Percentiles rank a stretch among this genome's conserved stretches.
These are phyloP conservation scores for Nemania bipapillata DNA, from an alignment of 2,329 filamentous ascomycete genomes.

Conservation along the genomic window DNA sequence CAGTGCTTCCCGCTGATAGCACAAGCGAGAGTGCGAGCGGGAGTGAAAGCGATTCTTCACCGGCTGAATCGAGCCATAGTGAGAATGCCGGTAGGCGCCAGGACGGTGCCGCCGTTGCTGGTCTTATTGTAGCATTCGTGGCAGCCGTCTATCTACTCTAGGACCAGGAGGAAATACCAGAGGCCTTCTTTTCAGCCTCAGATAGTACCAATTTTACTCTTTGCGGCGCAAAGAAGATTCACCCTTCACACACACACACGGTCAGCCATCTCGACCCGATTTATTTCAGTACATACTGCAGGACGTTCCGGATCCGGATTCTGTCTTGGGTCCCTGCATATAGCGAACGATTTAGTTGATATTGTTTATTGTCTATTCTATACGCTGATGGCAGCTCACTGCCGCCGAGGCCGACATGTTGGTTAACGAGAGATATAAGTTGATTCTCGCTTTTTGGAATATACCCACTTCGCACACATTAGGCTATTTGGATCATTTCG, in stretches of 20 bases:
- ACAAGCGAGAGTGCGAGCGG: slow-evolving; percentile 38
- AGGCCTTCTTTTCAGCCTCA: not conserved
- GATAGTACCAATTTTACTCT: slow-evolving; percentile 13
- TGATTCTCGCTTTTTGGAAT: slow-evolving; percentile 31
- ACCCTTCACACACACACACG: slow-evolving; percentile 24
- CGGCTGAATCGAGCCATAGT: slow-evolving; percentile 5
- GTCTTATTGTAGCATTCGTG: slow-evolving; percentile 66
- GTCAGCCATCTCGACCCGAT: slow-evolving; percentile 20
- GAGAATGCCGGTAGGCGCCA: slow-evolving; percentile 59
- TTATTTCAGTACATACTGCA: slow-evolving; percentile 39
- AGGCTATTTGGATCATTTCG: slow-evolving; percentile 23
- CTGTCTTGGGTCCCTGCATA: slow-evolving; percentile 35
- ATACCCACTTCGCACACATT: slow-evolving; percentile 35
- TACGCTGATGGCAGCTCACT: not conserved
- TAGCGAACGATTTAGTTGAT: slow-evolving; percentile 43
- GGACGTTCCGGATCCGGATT: slow-evolving; percentile 24
- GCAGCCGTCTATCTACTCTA: slow-evolving; percentile 58
- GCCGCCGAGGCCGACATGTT: slow-evolving; percentile 7
- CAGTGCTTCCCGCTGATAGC: slow-evolving; percentile 36
- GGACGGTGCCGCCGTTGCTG: slow-evolving; percentile 63
- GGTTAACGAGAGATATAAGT: slow-evolving; percentile 32
- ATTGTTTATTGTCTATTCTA: slow-evolving; percentile 49
- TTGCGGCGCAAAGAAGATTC: slow-evolving; percentile 23
- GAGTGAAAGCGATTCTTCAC: slow-evolving; percentile 6
- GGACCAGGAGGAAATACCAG: slow-evolving; percentile 5